phyloP scores from a whole-genome alignment of 345 rosid species.

The Ceriops tagal region DNA sequence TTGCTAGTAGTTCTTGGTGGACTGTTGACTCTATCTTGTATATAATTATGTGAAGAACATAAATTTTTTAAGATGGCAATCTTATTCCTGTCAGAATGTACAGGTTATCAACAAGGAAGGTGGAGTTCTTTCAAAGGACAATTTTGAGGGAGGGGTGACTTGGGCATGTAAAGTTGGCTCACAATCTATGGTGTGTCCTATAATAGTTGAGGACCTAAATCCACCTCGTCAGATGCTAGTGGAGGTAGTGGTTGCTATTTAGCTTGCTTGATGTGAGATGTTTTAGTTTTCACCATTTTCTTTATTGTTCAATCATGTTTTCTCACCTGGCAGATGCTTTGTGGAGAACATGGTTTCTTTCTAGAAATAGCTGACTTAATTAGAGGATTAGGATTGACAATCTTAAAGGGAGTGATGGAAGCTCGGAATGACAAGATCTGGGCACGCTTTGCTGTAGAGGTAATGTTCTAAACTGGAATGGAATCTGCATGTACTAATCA shows the following conservation, averaged over 20 bases:
- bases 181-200: constrained; percentile 81
- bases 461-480: constrained; percentile 22
- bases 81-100: constrained; percentile 13
- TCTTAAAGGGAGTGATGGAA: constrained; percentile 92
- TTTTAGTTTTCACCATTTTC: constrained; percentile 1
- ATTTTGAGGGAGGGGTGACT: constrained; percentile 85
- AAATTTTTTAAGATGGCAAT: constrained; percentile 8
- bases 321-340: constrained; percentile 65
- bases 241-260: constrained; percentile 47
- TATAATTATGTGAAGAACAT: neutral
- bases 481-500: neutral
- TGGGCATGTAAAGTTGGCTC: constrained; percentile 98
- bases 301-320: neutral
- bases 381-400: constrained; percentile 85
- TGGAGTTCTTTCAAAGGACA: constrained; percentile 46
- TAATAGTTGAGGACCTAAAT: constrained; percentile 88
- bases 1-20: no score
- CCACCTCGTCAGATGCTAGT: constrained; percentile 88
- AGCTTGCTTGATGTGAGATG: constrained; percentile 1
- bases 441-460: constrained; percentile 94
- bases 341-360: constrained; percentile 91
- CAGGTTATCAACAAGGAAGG: constrained; percentile 65
- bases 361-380: constrained; percentile 89
- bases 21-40: neutral
- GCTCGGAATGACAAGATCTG: constrained; percentile 74